Percentiles rank a stretch among this genome's conserved stretches.
Conservation (phyloP, 2,329 filamentous ascomycete species). For the Paramyrothecium sp. region DNA sequence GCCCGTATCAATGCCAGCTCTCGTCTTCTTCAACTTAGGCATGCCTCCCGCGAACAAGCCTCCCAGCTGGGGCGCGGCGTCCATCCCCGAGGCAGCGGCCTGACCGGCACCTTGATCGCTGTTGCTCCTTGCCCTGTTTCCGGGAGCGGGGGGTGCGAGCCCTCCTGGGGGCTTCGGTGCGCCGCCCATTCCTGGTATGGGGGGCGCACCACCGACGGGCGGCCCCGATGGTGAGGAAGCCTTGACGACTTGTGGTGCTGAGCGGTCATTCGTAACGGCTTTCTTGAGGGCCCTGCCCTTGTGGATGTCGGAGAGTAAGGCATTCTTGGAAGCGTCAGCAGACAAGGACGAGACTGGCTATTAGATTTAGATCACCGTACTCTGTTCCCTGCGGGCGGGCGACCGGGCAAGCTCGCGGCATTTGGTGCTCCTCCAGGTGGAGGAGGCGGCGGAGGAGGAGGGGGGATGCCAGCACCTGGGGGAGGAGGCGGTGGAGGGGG, state of each 20-base stretch:
- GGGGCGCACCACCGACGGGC: constrained; percentile 73
- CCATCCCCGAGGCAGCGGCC: constrained; percentile 38
- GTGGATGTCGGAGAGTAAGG: constrained; percentile 81
- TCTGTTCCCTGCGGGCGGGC: constrained; percentile 56
- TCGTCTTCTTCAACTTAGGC: constrained; percentile 87
- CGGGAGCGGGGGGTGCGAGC: constrained; percentile 70
- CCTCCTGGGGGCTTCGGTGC: constrained; percentile 54
- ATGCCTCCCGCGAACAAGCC: constrained; percentile 93
- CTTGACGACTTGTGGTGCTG: constrained; percentile 64
- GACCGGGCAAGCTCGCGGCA: constrained; percentile 48
- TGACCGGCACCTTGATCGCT: constrained; percentile 66
- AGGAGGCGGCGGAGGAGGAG: constrained; percentile 69
- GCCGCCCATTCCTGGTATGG: constrained; percentile 63
- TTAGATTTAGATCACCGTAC: constrained; percentile 44
- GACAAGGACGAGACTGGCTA: neutral
- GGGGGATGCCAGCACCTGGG: constrained; percentile 60
- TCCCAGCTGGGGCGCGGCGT: constrained; percentile 74
- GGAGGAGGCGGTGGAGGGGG: constrained; percentile 70
- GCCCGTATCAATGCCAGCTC: constrained; percentile 75
- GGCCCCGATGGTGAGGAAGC: constrained; percentile 44
- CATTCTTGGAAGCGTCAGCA: constrained; percentile 57
- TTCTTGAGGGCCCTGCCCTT: constrained; percentile 83
- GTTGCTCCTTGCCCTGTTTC: constrained; percentile 75
- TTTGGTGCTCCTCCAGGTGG: constrained; percentile 43
- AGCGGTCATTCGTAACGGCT: constrained; percentile 87